Conservation (phyloP, 371 early-diverging fungal species). For the Rhizopus delemar region DNA sequence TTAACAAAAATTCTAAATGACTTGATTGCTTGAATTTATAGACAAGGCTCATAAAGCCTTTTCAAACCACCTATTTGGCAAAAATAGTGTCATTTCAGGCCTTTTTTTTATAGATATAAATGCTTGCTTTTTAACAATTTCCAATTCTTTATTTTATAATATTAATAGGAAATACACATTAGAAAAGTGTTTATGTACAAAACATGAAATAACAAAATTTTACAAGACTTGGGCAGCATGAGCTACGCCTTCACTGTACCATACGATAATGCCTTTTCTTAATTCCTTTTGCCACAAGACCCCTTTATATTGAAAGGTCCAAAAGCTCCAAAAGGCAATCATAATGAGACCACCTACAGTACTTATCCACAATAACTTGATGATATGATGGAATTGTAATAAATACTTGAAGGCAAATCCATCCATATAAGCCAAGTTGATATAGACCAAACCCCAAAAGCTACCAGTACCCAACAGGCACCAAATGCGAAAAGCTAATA, state of each 20-base stretch:
- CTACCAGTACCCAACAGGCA: slow-evolving; percentile 60
- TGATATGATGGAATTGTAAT: slow-evolving; percentile 39
- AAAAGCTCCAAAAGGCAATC: slow-evolving; percentile 68
- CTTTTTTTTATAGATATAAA: too few relatives aligned
- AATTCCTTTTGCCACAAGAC: slow-evolving; percentile 64
- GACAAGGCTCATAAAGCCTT: too few relatives aligned
- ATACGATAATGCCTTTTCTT: slow-evolving; percentile 64
- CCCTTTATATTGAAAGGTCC: slow-evolving; percentile 69
- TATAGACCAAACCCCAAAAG: slow-evolving; percentile 61
- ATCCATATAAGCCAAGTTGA: slow-evolving; percentile 49
- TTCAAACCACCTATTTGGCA: too few relatives aligned
- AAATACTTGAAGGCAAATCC: slow-evolving; percentile 48
- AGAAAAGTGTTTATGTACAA: too few relatives aligned
- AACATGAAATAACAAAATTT: background rate
- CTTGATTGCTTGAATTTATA: too few relatives aligned
- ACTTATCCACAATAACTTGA: slow-evolving; percentile 51
- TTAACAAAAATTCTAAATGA: too few relatives aligned
- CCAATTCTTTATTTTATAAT: too few relatives aligned
- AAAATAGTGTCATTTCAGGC: too few relatives aligned
- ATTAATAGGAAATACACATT: too few relatives aligned
- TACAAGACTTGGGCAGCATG: slow-evolving; percentile 46
- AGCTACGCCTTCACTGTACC: slow-evolving; percentile 55
- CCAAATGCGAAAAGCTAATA: slow-evolving; percentile 57
- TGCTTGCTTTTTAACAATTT: too few relatives aligned
- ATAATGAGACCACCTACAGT: slow-evolving; percentile 56